Evolutionary conservation across 306 rosid species (phyloP).

Genomic region (Fragaria iinumae): DNA sequence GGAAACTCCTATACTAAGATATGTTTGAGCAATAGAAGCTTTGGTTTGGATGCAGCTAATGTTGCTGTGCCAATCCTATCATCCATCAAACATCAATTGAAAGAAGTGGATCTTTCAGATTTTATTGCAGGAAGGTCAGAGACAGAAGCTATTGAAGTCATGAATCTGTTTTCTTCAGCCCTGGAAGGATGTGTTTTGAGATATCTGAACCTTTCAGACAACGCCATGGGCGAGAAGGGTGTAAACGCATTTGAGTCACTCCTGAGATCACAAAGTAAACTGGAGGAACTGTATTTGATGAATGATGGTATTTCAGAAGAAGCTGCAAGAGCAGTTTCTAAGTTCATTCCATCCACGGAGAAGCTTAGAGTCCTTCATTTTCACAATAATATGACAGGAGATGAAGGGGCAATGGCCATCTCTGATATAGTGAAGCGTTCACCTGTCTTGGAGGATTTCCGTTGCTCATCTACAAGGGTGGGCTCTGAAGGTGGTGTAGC

Average conservation of each 20-base stretch:
- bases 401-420: conserved; percentile 75
- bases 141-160: conserved; percentile 80
- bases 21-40: conserved; percentile 80
- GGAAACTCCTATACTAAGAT: conserved; percentile 56
- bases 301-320: conserved; percentile 94
- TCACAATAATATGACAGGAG: conserved; percentile 70
- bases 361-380: conserved; percentile 82
- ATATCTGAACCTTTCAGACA: conserved; percentile 68
- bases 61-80: conserved; percentile 64
- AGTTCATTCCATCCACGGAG: conserved; percentile 78
- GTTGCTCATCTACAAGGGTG: conserved; percentile 88
- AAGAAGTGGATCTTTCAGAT: conserved; percentile 78
- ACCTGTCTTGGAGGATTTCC: conserved; percentile 68
- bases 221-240: conserved; percentile 88
- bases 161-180: conserved; percentile 71
- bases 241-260: conserved; percentile 74
- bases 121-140: conserved; percentile 82
- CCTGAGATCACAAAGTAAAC: conserved; percentile 56
- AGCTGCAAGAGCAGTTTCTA: conserved; percentile 85
- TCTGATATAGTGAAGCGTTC: conserved; percentile 60
- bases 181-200: conserved; percentile 67
- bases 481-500: conserved; percentile 79
- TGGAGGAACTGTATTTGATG: conserved; percentile 91
- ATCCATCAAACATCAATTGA: conserved; percentile 63
- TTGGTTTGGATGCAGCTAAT: conserved; percentile 77